Evolutionary conservation across 306 rosid genomes (phyloP).

Genomic region (Luffa aegyptiaca): DNA sequence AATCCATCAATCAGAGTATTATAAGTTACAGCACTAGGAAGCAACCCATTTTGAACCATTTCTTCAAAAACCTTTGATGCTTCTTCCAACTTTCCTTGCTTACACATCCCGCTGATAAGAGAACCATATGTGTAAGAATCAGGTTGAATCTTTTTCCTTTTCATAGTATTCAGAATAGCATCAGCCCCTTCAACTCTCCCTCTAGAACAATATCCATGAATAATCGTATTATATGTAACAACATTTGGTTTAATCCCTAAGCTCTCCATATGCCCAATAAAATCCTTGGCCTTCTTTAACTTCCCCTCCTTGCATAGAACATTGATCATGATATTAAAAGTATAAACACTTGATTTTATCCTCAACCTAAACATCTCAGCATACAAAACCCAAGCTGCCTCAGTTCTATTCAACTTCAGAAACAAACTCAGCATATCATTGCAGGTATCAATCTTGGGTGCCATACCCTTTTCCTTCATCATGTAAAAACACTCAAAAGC

Average conservation of each 20-base stretch:
- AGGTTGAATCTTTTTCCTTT: constrained; percentile 42
- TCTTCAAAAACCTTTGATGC: constrained; percentile 43
- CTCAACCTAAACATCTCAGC: constrained; percentile 79
- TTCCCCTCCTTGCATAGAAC: constrained; percentile 79
- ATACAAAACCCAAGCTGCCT: constrained; percentile 62
- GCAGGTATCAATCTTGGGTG: constrained; percentile 50
- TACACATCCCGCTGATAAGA: constrained; percentile 55
- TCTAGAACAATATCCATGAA: constrained; percentile 49
- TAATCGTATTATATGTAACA: constrained; percentile 63
- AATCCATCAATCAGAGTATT: constrained; percentile 67
- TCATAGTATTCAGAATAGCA: constrained; percentile 35
- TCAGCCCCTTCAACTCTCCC: constrained; percentile 45
- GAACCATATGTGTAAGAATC: constrained; percentile 61
- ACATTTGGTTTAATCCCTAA: constrained; percentile 45
- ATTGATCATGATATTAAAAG: constrained; percentile 79
- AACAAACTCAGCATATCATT: constrained; percentile 51
- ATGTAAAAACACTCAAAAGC: constrained; percentile 49
- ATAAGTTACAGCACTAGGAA: constrained; percentile 55
- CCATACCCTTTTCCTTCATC: constrained; percentile 37
- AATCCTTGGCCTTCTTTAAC: constrained; percentile 66
- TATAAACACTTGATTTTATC: constrained; percentile 42
- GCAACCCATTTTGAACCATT: constrained; percentile 43
- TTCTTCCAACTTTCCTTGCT: constrained; percentile 47
- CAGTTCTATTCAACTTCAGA: constrained; percentile 36
- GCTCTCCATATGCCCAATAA: constrained; percentile 56